These are phyloP conservation scores for Alternaria sp. DNA, from an alignment of 2,329 filamentous ascomycete species.

Conservation along the genomic window DNA sequence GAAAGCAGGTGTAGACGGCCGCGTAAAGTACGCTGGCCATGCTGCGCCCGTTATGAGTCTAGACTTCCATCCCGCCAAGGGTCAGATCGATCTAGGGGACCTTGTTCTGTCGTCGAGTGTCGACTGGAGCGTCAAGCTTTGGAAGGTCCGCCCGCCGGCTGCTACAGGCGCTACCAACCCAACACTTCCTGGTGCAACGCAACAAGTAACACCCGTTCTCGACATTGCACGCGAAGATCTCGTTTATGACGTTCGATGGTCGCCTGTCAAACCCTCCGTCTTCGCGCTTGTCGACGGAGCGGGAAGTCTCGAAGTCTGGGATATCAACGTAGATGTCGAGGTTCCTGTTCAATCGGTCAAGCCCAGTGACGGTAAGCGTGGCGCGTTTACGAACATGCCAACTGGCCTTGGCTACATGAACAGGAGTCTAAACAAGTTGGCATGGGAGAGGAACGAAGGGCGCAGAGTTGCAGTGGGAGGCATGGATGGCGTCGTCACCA, in stretches of 20 bases:
- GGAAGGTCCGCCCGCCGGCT: conserved; percentile 86
- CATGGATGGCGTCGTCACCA: conserved; percentile 85
- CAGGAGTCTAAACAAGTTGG: conserved; percentile 89
- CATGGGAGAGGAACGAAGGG: conserved; percentile 91
- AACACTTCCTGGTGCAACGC: conserved; percentile 44
- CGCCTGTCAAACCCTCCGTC: conserved; percentile 88
- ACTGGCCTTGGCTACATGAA: conserved; percentile 67
- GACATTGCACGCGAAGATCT: conserved; percentile 95
- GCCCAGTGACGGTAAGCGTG: conserved; percentile 62
- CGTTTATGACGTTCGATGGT: conserved; percentile 96
- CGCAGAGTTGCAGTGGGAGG: conserved; percentile 87
- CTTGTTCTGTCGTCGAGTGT: conserved; percentile 89
- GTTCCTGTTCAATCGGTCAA: conserved; percentile 83
- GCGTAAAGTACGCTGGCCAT: conserved; percentile 87
- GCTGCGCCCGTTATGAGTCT: conserved; percentile 94
- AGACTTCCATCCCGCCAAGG: conserved; percentile 90
- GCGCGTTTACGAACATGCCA: conserved; percentile 45
- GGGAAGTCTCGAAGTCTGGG: conserved; percentile 92
- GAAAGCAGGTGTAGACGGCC: conserved; percentile 91
- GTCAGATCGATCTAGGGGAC: conserved; percentile 92
- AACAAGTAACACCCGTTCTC: conserved; percentile 74
- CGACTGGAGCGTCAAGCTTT: conserved; percentile 97
- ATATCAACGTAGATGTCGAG: conserved; percentile 89
- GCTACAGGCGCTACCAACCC: conserved; percentile 62
- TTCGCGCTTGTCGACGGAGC: conserved; percentile 95